Percentiles rank a stretch among this genome's conserved stretches.
Evolutionary conservation across 306 rosid species (phyloP).

Genomic region (Oemleria cerasiformis): DNA sequence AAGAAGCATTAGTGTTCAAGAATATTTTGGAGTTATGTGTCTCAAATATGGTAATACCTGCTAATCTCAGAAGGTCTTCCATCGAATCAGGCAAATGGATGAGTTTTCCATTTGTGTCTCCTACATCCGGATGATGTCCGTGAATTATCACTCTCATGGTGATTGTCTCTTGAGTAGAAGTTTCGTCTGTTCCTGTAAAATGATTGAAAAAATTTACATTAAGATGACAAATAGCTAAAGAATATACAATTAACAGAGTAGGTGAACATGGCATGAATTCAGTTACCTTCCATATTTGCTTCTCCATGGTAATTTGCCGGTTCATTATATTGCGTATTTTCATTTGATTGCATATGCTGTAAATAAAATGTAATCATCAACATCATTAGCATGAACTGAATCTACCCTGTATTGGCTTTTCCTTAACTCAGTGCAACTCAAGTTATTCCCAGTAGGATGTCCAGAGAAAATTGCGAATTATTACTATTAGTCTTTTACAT

Average conservation of each 20-base stretch:
- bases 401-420: neutral
- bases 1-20: neutral
- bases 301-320: conserved; percentile 29
- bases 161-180: conserved; percentile 32
- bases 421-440: neutral
- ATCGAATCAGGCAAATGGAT: conserved; percentile 65
- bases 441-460: neutral
- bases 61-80: conserved; percentile 58
- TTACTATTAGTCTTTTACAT: neutral
- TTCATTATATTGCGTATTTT: conserved; percentile 30
- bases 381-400: conserved; percentile 5
- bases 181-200: conserved; percentile 39
- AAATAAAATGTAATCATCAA: conserved; percentile 24
- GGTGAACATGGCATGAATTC: neutral
- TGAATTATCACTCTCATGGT: conserved; percentile 57
- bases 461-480: neutral
- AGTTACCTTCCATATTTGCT: conserved; percentile 19
- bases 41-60: conserved; percentile 52
- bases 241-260: too few relatives aligned
- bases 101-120: conserved; percentile 42
- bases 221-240: neutral
- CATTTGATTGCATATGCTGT: conserved; percentile 50
- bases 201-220: conserved; percentile 11
- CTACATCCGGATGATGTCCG: conserved; percentile 66
- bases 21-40: conserved; percentile 25